Base-by-base conservation (phyloP, 2,329 filamentous ascomycete species). In the Reticulascus tulasneorum region DNA sequence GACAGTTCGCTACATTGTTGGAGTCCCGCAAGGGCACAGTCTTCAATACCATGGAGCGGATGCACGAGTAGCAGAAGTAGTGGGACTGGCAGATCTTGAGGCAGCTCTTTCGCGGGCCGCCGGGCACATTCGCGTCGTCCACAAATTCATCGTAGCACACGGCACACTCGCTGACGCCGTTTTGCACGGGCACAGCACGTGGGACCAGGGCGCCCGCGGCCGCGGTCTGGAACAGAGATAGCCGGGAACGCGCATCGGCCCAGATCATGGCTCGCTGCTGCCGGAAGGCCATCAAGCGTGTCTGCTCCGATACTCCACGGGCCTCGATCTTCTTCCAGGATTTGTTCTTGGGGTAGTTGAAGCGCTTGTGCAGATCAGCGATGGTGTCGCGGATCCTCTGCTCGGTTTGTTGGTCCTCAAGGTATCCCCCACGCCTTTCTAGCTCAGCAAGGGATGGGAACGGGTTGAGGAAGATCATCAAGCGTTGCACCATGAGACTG, bases 1-100 rank as follows among this genome's bases (percentile, higher is more conserved):
- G 31, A 13, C 31, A 33, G 4, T 24, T 17, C 18, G 31, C 22
- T 13, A 19, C 17, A 22, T 25, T 25, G 7, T 13, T 10, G 16
- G 23, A n/a, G 22, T 33, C 31, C 22, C 20, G 31, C 31, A 24
- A 22, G 22, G 26, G 22, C n/a, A 33, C 23, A 9, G 31, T 6
- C 18, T 4, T 20, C 22, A 33, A 16, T 16, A 33, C 22, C 17
- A 16, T 17, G 21, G 15, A 12, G 15, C 24, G 9, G 31, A 20
- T 24, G 31, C 31, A 33, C 21, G 12, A 7, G 31, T 24, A 24
- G 22, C 31, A 33, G 12, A 33, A 18, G 23, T 33, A 24, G 23
- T 13, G n/a, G 9, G 18, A n/a, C 7, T n/a, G 17, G 31, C 31
- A 33, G 9, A 33, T 18, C 9, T 24, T 18, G 21, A 33, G n/a